Base-by-base conservation (phyloP, 2,329 filamentous ascomycete genomes). In the Leptographium galeiforme region DNA sequence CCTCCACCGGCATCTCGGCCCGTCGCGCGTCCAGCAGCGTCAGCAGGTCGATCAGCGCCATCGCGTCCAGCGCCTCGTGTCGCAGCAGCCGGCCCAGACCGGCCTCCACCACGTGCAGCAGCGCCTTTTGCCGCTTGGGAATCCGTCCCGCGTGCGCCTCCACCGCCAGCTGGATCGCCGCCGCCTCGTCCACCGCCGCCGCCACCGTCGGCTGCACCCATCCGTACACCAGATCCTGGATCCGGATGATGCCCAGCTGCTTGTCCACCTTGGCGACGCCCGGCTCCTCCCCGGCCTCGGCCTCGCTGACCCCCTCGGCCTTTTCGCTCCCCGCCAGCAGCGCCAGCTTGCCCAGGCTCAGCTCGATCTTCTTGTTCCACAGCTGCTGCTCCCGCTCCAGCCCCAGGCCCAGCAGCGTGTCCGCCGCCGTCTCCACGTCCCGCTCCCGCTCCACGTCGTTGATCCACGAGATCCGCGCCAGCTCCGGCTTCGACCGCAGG, bases 361-460 rank as follows among this genome's bases (percentile, higher is more conserved):
- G 72, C 67, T 97, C 86, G 38, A 95, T 87, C 67, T 94, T 93
- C 71, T 95, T 94, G 69, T 82, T 89, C 91, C 91, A 97, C 5
- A 93, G 70, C 61, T 90, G 85, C 51, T 81, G 78, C 66, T 96
- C 90, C 52, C 81, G 79, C 50, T 76, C 75, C 19, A 84, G 71
- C 0, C 87, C 89, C 19, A 90, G 74, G 8, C 79, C 72, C 45
- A 86, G 72, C 48, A 98, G 75, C 0, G 83, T 85, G 44, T 80
- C 71, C 6, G 85, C 83, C 12, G 91, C 90, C 53, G 80, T 77
- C 13, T 79, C 73, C 57, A 89, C 89, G 61, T 95, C 82, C 55
- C 82, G 76, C 63, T 93, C 87, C 30, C 79, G 77, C 56, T 82
- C 75, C 8, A 97, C 77, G 64, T 97, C 90, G 64, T 98, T 94